Percentiles rank a stretch among this genome's conserved stretches.
phyloP scores from a whole-genome alignment of 208 protist species.

The Leptomonas pyrrhocoris region DNA sequence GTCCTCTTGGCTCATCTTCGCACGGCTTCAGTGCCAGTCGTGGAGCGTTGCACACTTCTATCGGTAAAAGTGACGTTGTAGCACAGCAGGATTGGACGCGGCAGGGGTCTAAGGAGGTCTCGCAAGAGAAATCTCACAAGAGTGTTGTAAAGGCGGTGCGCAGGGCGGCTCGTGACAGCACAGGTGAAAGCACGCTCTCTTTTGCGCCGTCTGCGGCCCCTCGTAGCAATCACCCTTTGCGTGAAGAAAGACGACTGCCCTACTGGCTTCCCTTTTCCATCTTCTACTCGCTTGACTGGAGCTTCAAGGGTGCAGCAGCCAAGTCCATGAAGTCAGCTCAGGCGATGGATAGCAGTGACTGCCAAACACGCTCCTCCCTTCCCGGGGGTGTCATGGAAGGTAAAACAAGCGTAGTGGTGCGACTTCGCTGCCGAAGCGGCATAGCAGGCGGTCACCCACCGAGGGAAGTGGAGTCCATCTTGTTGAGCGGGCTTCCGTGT shows the following conservation, averaged over 20 bases:
- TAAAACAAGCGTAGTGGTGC: background rate
- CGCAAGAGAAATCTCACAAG: background rate
- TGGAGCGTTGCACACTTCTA: background rate
- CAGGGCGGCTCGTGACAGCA: background rate
- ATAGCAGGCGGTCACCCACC: background rate
- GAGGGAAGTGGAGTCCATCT: background rate
- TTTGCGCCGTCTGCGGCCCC: background rate
- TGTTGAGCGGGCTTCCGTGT: conserved; percentile 3
- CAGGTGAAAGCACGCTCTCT: background rate
- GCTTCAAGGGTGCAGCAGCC: background rate
- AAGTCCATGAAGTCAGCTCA: background rate
- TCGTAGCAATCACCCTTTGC: too few relatives aligned
- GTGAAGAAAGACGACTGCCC: background rate
- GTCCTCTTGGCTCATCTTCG: background rate
- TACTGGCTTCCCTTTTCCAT: conserved; percentile 11
- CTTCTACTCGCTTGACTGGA: conserved; percentile 4
- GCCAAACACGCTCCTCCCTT: background rate
- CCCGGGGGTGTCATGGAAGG: background rate
- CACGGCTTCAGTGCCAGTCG: background rate
- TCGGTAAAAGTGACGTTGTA: background rate
- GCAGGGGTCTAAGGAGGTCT: background rate
- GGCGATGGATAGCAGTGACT: background rate
- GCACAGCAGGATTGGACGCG: background rate
- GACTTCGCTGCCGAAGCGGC: background rate
- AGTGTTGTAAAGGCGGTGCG: conserved; percentile 15